Evolutionary conservation across 176 grass and related monocot species (phyloP), one percentile per base, ranked within the genome.

Genomic region (Oryza rufipogon): DNA sequence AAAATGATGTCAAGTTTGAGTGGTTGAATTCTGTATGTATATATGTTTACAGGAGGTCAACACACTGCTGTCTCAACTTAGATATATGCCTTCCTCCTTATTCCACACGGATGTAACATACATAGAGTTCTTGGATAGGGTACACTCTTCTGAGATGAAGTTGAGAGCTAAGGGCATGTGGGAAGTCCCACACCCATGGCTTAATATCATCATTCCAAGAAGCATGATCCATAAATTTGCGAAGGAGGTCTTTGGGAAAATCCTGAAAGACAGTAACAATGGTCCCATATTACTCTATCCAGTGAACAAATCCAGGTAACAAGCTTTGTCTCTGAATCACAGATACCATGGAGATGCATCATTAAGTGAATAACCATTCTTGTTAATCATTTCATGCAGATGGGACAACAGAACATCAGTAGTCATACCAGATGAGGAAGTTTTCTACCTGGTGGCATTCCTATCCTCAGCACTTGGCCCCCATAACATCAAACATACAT

Each of bases 121-220:
- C 74, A 70, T 88, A n/a, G 93, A 98, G 64, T 98, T 98, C 93
- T 58, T 98, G 41, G 87, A 98, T 74, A 83, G 93, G 68, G 96
- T 98, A 73, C 89, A 94, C 73, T 74, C 83, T 70, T 91, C 91
- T 14, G 96, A 98, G 81, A 30, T 92, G 38, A 91, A 92, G 30
- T 74, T 98, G 74, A 90, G 93, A 75, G 89, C 89, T 32, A 88
- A 92, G 78, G 96, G 93, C 66, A 68, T 95, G 79, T 98, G 96
- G 96, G 96, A 98, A 64, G 84, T 98, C 20, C 93, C 96, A 4
- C 96, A 98, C 77, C 96, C 96, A 63, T 98, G 96, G 96, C 81
- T 98, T 28, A 98, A 98, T 79, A 89, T 98, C 80, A 49, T 95
- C 69, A 69, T 98, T 12, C 93, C 96, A 26, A 87, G 81, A 81